These are phyloP conservation scores for Trifolium fragiferum DNA, from an alignment of 306 rosid genomes.

Conservation along the genomic window DNA sequence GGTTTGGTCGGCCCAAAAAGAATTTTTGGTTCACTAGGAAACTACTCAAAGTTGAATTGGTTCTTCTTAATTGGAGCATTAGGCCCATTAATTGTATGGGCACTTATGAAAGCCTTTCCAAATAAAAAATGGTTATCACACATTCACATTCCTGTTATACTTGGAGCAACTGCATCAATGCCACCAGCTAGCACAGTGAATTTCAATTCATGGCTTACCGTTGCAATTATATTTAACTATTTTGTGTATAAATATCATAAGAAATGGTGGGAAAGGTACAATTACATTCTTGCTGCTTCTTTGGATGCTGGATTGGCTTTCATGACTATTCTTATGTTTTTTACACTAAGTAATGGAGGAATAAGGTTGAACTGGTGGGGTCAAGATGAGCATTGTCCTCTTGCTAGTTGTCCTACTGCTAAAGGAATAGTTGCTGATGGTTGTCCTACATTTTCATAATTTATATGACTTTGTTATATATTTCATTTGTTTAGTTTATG, in stretches of 20 bases:
- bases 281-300: conserved; percentile 73
- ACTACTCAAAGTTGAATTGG: conserved; percentile 62
- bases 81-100: conserved; percentile 66
- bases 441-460: conserved; percentile 53
- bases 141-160: conserved; percentile 75
- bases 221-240: conserved; percentile 61
- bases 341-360: conserved; percentile 42
- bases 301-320: conserved; percentile 80
- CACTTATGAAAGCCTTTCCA: conserved; percentile 55
- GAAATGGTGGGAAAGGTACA: conserved; percentile 79
- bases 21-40: conserved; percentile 69
- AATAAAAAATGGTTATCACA: conserved; percentile 61
- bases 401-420: conserved; percentile 68
- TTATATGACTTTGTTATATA: background rate
- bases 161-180: conserved; percentile 66
- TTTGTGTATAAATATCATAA: conserved; percentile 57
- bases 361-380: conserved; percentile 63
- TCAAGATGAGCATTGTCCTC: conserved; percentile 52
- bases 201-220: conserved; percentile 69
- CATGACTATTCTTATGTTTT: conserved; percentile 61
- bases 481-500: background rate
- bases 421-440: conserved; percentile 53
- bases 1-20: conserved; percentile 72
- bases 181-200: conserved; percentile 74
- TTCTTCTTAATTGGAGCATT: conserved; percentile 60